Percentiles rank a stretch among this genome's conserved stretches.
phyloP scores from a whole-genome alignment of 2,329 filamentous ascomycete genomes.

The Phaeophleospora eucalypticola region DNA sequence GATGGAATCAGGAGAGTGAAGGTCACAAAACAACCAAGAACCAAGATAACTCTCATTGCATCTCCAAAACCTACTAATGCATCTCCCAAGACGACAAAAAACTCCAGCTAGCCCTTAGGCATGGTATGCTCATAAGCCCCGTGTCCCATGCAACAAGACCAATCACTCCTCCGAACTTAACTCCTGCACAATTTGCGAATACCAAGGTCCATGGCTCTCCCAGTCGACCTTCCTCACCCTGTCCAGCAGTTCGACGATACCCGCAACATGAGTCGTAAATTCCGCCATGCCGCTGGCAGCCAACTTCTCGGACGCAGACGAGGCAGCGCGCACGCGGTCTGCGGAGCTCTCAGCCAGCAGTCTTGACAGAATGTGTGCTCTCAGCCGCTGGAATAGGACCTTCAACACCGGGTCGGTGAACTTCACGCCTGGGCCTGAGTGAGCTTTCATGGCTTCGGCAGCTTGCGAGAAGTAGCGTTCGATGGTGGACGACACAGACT shows the following conservation, averaged over 20 bases:
- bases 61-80: too few relatives aligned
- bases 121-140: neutral
- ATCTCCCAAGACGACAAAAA: too few relatives aligned
- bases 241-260: conserved; percentile 65
- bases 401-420: conserved; percentile 62
- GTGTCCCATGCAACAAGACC: neutral
- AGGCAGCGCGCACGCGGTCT: conserved; percentile 67
- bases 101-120: neutral
- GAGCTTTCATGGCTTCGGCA: conserved; percentile 23
- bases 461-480: conserved; percentile 52
- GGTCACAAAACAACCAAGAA: too few relatives aligned
- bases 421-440: conserved; percentile 24
- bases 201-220: conserved; percentile 65
- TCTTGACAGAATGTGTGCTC: conserved; percentile 61
- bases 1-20: too few relatives aligned
- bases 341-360: conserved; percentile 63
- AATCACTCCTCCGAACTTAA: conserved; percentile 29
- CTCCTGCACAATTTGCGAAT: conserved; percentile 61
- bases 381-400: conserved; percentile 63
- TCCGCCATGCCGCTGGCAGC: conserved; percentile 67
- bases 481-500: conserved; percentile 42
- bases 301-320: conserved; percentile 64
- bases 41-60: too few relatives aligned
- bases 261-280: conserved; percentile 65
- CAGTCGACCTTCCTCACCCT: conserved; percentile 64